These are phyloP conservation scores for Calonectria leucothoes DNA, from an alignment of 2,329 filamentous ascomycete species.

Conservation along the genomic window DNA sequence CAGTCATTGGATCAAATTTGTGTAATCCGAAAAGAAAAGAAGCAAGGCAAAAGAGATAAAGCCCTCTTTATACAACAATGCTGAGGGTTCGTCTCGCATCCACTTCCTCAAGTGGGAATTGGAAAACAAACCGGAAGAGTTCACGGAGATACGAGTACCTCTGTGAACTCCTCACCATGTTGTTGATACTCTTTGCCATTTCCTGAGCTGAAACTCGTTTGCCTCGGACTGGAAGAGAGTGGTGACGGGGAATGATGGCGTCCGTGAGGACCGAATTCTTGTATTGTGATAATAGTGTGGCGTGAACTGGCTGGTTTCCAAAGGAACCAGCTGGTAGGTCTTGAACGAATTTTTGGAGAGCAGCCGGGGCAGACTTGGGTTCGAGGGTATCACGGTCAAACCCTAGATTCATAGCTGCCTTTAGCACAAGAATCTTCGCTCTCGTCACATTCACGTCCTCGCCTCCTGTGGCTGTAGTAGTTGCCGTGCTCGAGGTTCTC, in stretches of 20 bases:
- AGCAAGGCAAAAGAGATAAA: constrained; percentile 25
- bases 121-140: constrained; percentile 86
- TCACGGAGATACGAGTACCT: constrained; percentile 86
- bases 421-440: constrained; percentile 83
- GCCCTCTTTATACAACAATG: constrained; percentile 59
- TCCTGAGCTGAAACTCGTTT: constrained; percentile 77
- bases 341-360: constrained; percentile 81
- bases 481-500: constrained; percentile 77
- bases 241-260: constrained; percentile 61
- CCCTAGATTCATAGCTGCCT: constrained; percentile 87
- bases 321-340: constrained; percentile 82
- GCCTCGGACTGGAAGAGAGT: constrained; percentile 60
- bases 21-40: constrained; percentile 6
- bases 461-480: constrained; percentile 72
- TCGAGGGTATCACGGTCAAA: constrained; percentile 72
- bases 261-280: constrained; percentile 83
- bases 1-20: constrained; percentile 3
- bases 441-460: constrained; percentile 84
- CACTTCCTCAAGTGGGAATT: constrained; percentile 84
- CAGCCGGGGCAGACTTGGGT: constrained; percentile 59
- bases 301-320: constrained; percentile 77
- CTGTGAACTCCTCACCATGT: constrained; percentile 74
- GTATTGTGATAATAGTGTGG: constrained; percentile 80
- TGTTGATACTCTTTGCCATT: constrained; percentile 81
- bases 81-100: constrained; percentile 73